Percentiles rank a stretch among this genome's conserved stretches.
Conservation (phyloP, 495 filamentous ascomycete species). For the Lasiosphaeriaceae sp. region DNA sequence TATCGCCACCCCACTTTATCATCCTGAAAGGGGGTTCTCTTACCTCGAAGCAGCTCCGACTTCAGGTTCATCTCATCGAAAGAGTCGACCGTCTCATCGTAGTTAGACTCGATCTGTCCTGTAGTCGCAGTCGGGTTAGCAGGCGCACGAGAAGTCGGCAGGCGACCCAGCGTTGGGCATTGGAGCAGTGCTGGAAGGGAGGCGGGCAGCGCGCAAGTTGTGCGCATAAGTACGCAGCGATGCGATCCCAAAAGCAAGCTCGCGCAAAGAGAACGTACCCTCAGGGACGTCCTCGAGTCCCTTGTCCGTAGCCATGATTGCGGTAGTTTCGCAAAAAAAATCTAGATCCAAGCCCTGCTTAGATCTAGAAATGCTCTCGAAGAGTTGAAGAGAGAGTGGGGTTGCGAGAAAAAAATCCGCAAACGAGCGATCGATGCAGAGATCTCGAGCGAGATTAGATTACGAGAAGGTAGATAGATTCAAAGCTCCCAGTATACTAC, state of each 20-base stretch:
- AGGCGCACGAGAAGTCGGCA: not conserved
- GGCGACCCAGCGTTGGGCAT: not conserved
- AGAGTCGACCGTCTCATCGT: slow-evolving; percentile 98
- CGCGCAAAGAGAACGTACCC: slow-evolving; percentile 51
- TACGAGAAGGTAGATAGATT: slow-evolving; percentile 37
- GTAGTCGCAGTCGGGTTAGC: slow-evolving; percentile 26
- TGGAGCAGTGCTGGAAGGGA: not conserved
- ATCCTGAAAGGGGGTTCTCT: slow-evolving; percentile 25
- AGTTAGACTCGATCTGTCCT: slow-evolving; percentile 99
- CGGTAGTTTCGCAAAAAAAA: slow-evolving; percentile 46
- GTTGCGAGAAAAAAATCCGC: slow-evolving; percentile 42
- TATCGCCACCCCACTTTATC: slow-evolving; percentile 3
- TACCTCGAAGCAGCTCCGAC: slow-evolving; percentile 94
- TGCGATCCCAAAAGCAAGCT: not conserved
- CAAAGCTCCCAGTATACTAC: slow-evolving; percentile 31
- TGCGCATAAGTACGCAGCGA: slow-evolving; percentile 1
- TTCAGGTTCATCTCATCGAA: slow-evolving; percentile 98
- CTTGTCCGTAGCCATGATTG: slow-evolving; percentile 96
- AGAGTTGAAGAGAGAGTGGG: slow-evolving; percentile 35
- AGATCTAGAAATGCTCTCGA: slow-evolving; percentile 48
- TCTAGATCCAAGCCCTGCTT: slow-evolving; percentile 70
- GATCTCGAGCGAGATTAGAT: slow-evolving; percentile 37
- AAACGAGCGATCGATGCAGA: slow-evolving; percentile 32
- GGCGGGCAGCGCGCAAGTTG: not conserved
- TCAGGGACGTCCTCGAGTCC: slow-evolving; percentile 95